These are phyloP conservation scores for Echinochloa phyllopogon DNA, from an alignment of 176 grass and related monocot species.

Conservation along the genomic window DNA sequence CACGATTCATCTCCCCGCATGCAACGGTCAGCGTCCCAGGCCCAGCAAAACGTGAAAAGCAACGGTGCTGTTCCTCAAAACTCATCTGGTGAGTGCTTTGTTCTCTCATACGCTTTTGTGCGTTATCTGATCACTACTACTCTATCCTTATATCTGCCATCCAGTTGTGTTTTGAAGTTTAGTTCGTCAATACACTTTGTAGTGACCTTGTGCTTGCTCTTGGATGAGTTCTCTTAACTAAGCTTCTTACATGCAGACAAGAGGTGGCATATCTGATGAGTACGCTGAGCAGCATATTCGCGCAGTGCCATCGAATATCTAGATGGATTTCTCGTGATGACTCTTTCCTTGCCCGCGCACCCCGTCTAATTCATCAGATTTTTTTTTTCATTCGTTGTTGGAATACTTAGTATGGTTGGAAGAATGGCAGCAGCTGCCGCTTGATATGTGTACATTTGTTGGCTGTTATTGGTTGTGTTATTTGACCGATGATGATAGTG, in stretches of 20 bases:
- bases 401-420: constrained; percentile 34
- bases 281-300: not conserved
- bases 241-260: constrained; percentile 58
- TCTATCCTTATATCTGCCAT: not conserved
- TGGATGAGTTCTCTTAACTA: not conserved
- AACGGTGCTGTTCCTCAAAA: constrained; percentile 57
- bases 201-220: not conserved
- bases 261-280: constrained; percentile 84
- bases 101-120: constrained; percentile 1
- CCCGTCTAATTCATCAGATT: constrained; percentile 42
- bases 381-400: constrained; percentile 42
- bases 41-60: constrained; percentile 68
- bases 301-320: constrained; percentile 40
- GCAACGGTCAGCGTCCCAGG: constrained; percentile 82
- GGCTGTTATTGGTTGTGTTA: constrained; percentile 49
- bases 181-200: not conserved
- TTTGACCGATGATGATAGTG: constrained; percentile 54
- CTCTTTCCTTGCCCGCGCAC: constrained; percentile 7
- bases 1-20: constrained; percentile 86
- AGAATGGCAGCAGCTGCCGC: constrained; percentile 45
- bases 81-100: constrained; percentile 62
- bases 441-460: constrained; percentile 63
- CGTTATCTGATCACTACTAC: not conserved
- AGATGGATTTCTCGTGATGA: constrained; percentile 44
- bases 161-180: not conserved